Percentiles rank a stretch among this genome's conserved stretches.
phyloP scores from a whole-genome alignment of 495 filamentous ascomycete genomes.

The Halenospora varia region DNA sequence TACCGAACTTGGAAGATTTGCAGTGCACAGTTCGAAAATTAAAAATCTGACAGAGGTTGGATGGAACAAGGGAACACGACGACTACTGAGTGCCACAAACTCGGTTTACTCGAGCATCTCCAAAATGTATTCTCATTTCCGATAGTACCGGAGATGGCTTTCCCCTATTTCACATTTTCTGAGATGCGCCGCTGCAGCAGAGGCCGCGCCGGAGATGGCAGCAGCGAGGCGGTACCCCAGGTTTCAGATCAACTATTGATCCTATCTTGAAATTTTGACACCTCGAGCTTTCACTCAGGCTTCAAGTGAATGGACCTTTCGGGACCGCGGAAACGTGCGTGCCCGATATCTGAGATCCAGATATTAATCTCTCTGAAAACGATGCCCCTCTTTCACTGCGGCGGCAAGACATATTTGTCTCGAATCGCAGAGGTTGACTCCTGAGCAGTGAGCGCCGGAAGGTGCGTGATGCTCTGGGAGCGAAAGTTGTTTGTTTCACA shows the following conservation, averaged over 20 bases:
- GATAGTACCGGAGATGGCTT: background rate
- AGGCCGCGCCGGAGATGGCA: background rate
- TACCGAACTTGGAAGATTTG: background rate
- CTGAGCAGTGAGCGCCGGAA: too few species aligned
- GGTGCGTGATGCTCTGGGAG: too few species aligned
- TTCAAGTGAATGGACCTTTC: too few species aligned
- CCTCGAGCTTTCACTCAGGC: too few species aligned
- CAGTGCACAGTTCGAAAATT: background rate
- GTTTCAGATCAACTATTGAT: background rate
- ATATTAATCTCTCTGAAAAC: background rate
- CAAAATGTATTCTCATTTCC: background rate
- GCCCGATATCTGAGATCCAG: background rate
- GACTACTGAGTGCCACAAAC: background rate
- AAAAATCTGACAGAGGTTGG: background rate
- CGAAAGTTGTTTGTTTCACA: too few species aligned
- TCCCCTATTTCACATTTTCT: background rate
- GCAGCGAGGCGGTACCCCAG: background rate
- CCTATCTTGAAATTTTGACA: too few species aligned
- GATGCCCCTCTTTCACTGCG: background rate
- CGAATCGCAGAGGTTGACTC: too few species aligned
- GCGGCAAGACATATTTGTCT: too few species aligned
- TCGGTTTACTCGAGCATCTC: background rate
- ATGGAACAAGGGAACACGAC: background rate
- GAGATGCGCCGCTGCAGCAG: background rate
- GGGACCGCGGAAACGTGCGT: background rate